Percentiles rank a stretch among this genome's conserved stretches.
Conservation (phyloP, 1,139 yeast species). For the Taphrina sp. region DNA sequence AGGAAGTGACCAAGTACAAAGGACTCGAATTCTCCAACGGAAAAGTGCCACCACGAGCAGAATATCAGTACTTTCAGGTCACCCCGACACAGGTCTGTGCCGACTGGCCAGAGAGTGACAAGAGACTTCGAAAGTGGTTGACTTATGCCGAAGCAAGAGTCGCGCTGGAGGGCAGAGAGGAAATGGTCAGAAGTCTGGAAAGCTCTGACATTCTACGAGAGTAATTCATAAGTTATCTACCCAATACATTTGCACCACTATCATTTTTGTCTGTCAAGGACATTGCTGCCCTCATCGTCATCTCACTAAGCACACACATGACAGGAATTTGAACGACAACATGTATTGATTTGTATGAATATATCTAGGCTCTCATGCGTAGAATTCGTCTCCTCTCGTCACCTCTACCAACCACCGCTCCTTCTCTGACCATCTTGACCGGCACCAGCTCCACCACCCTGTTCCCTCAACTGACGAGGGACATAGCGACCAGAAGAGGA, state of each 20-base stretch:
- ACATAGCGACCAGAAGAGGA: constrained; percentile 19
- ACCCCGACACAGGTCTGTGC: constrained; percentile 22
- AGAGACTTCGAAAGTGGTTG: constrained; percentile 35
- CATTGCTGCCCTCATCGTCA: too few species aligned
- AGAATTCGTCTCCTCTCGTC: background rate
- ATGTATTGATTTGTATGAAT: too few species aligned
- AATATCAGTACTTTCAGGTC: constrained; percentile 34
- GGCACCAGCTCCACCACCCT: constrained; percentile 20
- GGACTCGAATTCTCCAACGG: constrained; percentile 19
- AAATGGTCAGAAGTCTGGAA: constrained; percentile 30
- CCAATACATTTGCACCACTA: too few species aligned
- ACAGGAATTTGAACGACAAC: too few species aligned
- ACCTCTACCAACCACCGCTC: constrained; percentile 25
- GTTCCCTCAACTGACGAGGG: constrained; percentile 23
- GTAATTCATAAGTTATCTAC: background rate
- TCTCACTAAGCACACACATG: too few species aligned
- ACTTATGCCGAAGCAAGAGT: constrained; percentile 34
- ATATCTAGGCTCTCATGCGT: too few species aligned
- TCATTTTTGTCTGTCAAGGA: too few species aligned
- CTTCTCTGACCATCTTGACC: constrained; percentile 19
- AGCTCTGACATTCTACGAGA: constrained; percentile 5
- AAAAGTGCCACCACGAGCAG: constrained; percentile 26
- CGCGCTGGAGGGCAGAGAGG: constrained; percentile 29
- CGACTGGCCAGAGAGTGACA: constrained; percentile 35
- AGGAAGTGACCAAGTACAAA: constrained; percentile 20